Percentiles rank a stretch among this genome's conserved stretches.
phyloP scores from a whole-genome alignment of 345 rosid genomes.

The Syzygium grande region DNA sequence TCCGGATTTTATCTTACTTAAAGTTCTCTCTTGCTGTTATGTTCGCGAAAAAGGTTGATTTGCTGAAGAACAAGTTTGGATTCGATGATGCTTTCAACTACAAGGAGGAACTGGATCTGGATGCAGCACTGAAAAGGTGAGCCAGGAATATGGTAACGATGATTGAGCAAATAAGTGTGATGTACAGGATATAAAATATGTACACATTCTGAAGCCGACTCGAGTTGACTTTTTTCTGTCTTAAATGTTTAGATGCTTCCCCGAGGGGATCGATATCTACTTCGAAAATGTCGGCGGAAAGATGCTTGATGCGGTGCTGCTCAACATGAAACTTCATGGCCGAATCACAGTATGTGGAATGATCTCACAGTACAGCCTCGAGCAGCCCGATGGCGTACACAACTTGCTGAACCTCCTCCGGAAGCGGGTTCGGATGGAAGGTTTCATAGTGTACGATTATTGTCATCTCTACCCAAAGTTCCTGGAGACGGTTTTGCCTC shows the following conservation, averaged over 20 bases:
- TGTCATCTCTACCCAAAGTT: conserved; percentile 13
- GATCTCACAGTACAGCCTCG: conserved; percentile 17
- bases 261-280: background rate
- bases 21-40: background rate
- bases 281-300: background rate
- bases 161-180: background rate
- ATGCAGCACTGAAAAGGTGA: conserved; percentile 40
- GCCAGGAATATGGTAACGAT: background rate
- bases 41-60: conserved; percentile 19
- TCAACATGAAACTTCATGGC: conserved; percentile 9
- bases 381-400: conserved; percentile 14
- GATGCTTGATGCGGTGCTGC: conserved; percentile 16
- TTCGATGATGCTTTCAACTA: conserved; percentile 60
- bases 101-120: conserved; percentile 25
- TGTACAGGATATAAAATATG: background rate
- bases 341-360: conserved; percentile 15
- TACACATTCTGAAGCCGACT: background rate
- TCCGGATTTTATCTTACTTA: background rate
- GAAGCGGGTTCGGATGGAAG: conserved; percentile 22
- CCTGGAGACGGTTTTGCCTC: conserved; percentile 8
- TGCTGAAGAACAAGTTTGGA: conserved; percentile 36
- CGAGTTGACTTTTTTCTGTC: background rate
- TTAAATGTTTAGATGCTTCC: background rate
- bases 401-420: conserved; percentile 1
- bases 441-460: conserved; percentile 4